phyloP scores from a whole-genome alignment of 371 early-diverging fungal genomes.

The Choanephora cucurbitarum region DNA sequence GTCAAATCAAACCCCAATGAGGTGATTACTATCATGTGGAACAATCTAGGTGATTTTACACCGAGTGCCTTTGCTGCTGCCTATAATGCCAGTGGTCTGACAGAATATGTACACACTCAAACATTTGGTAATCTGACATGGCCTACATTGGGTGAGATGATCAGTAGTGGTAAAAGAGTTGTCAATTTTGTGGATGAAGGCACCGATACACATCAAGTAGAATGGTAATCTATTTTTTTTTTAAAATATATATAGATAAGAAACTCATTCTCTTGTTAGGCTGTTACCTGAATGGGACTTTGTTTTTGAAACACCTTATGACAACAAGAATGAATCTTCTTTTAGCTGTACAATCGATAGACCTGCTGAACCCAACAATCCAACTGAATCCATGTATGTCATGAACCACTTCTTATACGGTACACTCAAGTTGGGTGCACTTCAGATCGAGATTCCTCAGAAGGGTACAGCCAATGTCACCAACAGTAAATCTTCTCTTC shows the following conservation, averaged over 20 bases:
- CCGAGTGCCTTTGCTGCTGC: slow-evolving; percentile 51
- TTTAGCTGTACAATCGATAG: slow-evolving; percentile 57
- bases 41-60: slow-evolving; percentile 56
- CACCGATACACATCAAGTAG: slow-evolving; percentile 49
- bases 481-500: slow-evolving; percentile 45
- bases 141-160: slow-evolving; percentile 73
- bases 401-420: slow-evolving; percentile 64
- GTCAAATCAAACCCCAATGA: slow-evolving; percentile 67
- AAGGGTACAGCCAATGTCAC: slow-evolving; percentile 50
- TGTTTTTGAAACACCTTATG: slow-evolving; percentile 63
- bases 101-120: slow-evolving; percentile 55
- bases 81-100: slow-evolving; percentile 62
- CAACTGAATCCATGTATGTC: slow-evolving; percentile 53
- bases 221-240: too few species aligned
- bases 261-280: too few species aligned
- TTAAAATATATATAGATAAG: too few species aligned
- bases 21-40: slow-evolving; percentile 73
- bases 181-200: slow-evolving; percentile 66
- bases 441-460: slow-evolving; percentile 52
- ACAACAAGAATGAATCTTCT: slow-evolving; percentile 39
- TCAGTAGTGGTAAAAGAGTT: slow-evolving; percentile 63
- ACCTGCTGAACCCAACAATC: slow-evolving; percentile 40
- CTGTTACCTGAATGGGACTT: slow-evolving; percentile 55
- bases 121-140: slow-evolving; percentile 44
- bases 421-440: slow-evolving; percentile 30